These are phyloP conservation scores for Tricholoma terreum DNA, from an alignment of 768 basidiomycete genomes.

Conservation along the genomic window DNA sequence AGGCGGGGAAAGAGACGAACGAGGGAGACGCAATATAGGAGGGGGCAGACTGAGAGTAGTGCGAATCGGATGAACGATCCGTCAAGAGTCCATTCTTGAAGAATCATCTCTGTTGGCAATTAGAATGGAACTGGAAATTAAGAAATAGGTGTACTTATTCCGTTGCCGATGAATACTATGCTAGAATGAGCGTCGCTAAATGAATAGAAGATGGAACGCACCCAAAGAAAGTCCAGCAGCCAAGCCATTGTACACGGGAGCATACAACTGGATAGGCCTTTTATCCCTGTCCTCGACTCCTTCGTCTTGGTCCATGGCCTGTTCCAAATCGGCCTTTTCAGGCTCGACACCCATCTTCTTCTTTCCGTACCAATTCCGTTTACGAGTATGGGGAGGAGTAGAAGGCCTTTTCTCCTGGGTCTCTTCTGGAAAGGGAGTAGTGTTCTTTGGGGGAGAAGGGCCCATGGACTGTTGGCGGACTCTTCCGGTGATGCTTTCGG, in stretches of 20 bases:
- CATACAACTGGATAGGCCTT: conserved; percentile 45
- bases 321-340: neutral
- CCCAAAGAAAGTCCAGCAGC: conserved; percentile 56
- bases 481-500: neutral
- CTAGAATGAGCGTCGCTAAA: conserved; percentile 29
- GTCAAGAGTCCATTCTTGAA: conserved; percentile 71
- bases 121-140: neutral
- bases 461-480: neutral
- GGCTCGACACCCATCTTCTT: conserved; percentile 36
- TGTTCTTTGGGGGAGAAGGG: neutral
- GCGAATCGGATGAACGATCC: conserved; percentile 56
- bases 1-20: conserved; percentile 26
- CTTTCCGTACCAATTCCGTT: conserved; percentile 60
- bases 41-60: conserved; percentile 55
- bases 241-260: conserved; percentile 67
- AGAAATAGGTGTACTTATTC: conserved; percentile 40
- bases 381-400: conserved; percentile 13
- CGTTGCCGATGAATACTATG: conserved; percentile 63
- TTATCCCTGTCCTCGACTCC: conserved; percentile 15
- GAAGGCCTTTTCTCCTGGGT: conserved; percentile 10
- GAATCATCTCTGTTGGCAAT: conserved; percentile 35
- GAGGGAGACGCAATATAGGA: conserved; percentile 74
- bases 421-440: conserved; percentile 4
- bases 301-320: conserved; percentile 1
- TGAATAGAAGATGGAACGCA: conserved; percentile 33